Evolutionary conservation across 345 rosid genomes (phyloP).

Genomic region (Arabis alpina): DNA sequence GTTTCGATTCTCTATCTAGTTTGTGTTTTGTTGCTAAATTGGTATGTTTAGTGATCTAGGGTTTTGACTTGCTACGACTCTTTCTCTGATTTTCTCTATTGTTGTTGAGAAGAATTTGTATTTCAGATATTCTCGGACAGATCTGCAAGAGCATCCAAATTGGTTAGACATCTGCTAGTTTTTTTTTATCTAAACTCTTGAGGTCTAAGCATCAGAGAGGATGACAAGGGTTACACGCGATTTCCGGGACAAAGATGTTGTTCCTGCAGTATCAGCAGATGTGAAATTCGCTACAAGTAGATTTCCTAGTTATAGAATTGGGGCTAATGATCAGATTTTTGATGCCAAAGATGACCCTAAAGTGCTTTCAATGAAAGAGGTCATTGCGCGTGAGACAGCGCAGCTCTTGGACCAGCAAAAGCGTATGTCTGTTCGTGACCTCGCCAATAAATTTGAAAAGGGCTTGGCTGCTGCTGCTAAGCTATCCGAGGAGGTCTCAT

Average conservation of each 20-base stretch:
- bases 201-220: slow-evolving; percentile 32
- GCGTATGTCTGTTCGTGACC: slow-evolving; percentile 95
- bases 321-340: slow-evolving; percentile 74
- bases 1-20: background rate
- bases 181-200: slow-evolving; percentile 15
- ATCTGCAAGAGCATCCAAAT: slow-evolving; percentile 23
- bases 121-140: slow-evolving; percentile 22
- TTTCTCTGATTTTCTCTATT: background rate
- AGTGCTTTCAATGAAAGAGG: slow-evolving; percentile 87
- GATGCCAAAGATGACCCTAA: slow-evolving; percentile 76
- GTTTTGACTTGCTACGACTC: slow-evolving; percentile 32
- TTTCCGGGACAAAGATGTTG: slow-evolving; percentile 65
- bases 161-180: slow-evolving; percentile 29
- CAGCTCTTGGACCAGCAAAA: slow-evolving; percentile 90
- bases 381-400: slow-evolving; percentile 89
- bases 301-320: slow-evolving; percentile 83
- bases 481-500: slow-evolving; percentile 84
- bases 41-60: slow-evolving; percentile 27
- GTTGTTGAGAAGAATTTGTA: background rate
- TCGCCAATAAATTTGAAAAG: slow-evolving; percentile 88
- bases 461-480: slow-evolving; percentile 97
- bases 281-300: slow-evolving; percentile 81
- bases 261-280: slow-evolving; percentile 80
- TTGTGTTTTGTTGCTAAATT: slow-evolving; percentile 22
- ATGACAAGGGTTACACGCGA: slow-evolving; percentile 84